Evolutionary conservation across 1,284 basidiomycete species (phyloP), one percentile per base, ranked within the genome.

Genomic region (Trametes pubescens): DNA sequence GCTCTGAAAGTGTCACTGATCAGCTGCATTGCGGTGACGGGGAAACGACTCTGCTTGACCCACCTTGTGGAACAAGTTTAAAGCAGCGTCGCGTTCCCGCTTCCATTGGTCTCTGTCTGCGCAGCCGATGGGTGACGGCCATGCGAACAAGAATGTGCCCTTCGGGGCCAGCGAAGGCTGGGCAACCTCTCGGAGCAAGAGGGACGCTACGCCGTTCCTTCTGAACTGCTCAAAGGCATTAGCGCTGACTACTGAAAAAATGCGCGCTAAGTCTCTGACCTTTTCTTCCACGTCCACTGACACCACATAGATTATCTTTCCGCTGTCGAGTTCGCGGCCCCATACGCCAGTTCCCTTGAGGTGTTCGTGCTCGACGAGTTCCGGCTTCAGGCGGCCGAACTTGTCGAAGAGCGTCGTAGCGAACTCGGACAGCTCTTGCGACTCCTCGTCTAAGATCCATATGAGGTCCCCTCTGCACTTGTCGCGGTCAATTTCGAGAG

Each of bases 271-370:
- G 16, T 9, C 26, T 10, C 65, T 32, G 32, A 76, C 76, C 65
- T 65, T 16, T 24, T 68, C 57, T 1, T 74, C 62, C 0, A 77
- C 73, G 2, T 53, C 60, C 22, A 76, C 57, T 35, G 70, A 62
- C 11, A 71, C 34, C 14, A 78, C 51, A 58, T 76, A 77, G 8
- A 78, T 10, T 22, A 77, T 52, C 24, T 56, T 53, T 8, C 75
- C 76, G 1, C 59, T 9, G 57, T 76, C 70, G 56, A 77, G 54
- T 54, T 79, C 75, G 3, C 40, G 55, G 3, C 75, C 76, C 76
- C 76, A 78, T 37, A 72, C 75, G 3, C 77, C 75, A 0, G 75
- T 72, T 0, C 78, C 78, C 46, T 73, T 76, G 51, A 74, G 73
- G 34, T 60, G 51, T 16, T 72, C 70, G 8, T 73, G 65, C 6